These are phyloP conservation scores for Lipomyces yamadae DNA, from an alignment of 805 yeast species.

Conservation along the genomic window DNA sequence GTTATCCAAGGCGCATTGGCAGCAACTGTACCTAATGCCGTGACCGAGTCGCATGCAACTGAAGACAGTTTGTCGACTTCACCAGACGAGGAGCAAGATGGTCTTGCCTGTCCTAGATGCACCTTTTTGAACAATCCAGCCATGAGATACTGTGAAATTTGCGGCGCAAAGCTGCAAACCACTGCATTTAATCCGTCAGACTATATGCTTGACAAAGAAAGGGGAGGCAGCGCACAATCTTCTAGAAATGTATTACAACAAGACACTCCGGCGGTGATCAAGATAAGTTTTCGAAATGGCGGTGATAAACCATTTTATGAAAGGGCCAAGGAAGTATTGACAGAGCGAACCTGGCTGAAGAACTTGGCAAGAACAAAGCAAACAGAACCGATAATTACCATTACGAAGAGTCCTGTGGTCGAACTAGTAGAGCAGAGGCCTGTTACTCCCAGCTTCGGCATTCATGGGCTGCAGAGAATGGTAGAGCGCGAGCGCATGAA, in stretches of 20 bases:
- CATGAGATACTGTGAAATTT: slow-evolving; percentile 78
- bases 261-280: slow-evolving; percentile 47
- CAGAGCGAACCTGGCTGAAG: slow-evolving; percentile 55
- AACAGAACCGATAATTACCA: slow-evolving; percentile 3
- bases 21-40: background rate
- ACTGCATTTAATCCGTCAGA: slow-evolving; percentile 37
- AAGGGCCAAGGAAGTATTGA: slow-evolving; percentile 52
- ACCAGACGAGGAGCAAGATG: slow-evolving; percentile 4
- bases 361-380: slow-evolving; percentile 23
- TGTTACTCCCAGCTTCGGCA: slow-evolving; percentile 53
- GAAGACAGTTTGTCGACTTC: slow-evolving; percentile 8
- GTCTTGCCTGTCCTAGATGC: slow-evolving; percentile 56
- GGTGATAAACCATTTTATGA: slow-evolving; percentile 63
- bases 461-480: slow-evolving; percentile 67
- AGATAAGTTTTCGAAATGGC: slow-evolving; percentile 74
- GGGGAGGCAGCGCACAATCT: background rate
- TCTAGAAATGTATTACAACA: background rate
- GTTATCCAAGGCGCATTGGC: slow-evolving; percentile 14
- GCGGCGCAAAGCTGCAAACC: slow-evolving; percentile 63
- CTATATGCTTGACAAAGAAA: slow-evolving; percentile 16
- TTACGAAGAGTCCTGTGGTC: background rate
- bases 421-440: background rate
- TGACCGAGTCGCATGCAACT: background rate
- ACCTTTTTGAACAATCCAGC: slow-evolving; percentile 84
- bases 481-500: slow-evolving; percentile 59